Conservation (phyloP, 495 filamentous ascomycete species). For the Aspergillus avenaceus region DNA sequence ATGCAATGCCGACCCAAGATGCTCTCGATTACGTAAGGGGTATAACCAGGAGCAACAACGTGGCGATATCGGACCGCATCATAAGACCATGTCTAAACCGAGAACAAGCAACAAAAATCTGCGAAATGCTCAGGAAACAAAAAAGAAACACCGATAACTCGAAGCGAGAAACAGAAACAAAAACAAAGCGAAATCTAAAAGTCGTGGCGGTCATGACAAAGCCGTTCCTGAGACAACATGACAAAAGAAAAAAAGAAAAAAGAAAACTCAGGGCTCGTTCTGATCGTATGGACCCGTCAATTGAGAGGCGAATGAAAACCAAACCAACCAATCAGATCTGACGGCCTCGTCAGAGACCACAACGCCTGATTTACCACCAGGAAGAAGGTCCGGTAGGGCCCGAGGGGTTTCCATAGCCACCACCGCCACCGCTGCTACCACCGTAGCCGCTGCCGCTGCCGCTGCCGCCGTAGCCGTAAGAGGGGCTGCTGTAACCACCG, state of each 20-base stretch:
- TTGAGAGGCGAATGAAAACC: constrained; percentile 34
- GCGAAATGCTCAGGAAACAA: constrained; percentile 25
- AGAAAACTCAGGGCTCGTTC: constrained; percentile 45
- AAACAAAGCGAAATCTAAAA: constrained; percentile 28
- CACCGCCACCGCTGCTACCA: constrained; percentile 35
- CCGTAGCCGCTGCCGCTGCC: constrained; percentile 52
- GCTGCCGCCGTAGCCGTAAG: constrained; percentile 33
- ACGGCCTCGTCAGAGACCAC: constrained; percentile 47
- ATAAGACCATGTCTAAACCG: constrained; percentile 42
- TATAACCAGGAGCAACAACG: constrained; percentile 34
- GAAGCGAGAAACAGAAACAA: constrained; percentile 16
- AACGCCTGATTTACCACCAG: constrained; percentile 80
- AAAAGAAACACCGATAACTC: constrained; percentile 28
- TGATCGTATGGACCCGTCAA: constrained; percentile 46
- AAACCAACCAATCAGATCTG: constrained; percentile 43
- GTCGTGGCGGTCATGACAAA: constrained; percentile 50
- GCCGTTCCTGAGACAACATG: constrained; percentile 45
- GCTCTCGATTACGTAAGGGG: constrained; percentile 32
- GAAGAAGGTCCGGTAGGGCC: constrained; percentile 77
- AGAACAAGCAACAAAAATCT: constrained; percentile 31
- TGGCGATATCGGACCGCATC: constrained; percentile 39
- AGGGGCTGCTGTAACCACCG: constrained; percentile 34
- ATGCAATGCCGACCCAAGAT: constrained; percentile 51
- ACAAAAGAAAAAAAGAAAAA: constrained; percentile 33
- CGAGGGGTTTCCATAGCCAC: constrained; percentile 79